phyloP scores from a whole-genome alignment of 129 eudicot species.

The Solidago caesia region DNA sequence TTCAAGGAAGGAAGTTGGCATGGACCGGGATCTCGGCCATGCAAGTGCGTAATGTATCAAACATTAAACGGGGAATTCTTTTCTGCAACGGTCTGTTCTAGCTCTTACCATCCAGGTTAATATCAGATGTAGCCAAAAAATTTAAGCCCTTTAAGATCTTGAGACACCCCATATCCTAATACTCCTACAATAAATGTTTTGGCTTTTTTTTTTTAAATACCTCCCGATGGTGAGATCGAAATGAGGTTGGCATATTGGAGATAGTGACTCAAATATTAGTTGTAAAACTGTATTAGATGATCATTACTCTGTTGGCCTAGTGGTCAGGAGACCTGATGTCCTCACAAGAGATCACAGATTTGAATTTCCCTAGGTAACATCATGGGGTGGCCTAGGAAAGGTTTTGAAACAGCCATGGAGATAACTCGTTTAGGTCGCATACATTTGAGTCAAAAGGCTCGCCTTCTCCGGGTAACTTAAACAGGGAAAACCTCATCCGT shows the following conservation, averaged over 20 bases:
- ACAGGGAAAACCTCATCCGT: not conserved
- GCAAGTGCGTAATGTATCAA: constrained; percentile 56
- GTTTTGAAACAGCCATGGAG: too few species aligned
- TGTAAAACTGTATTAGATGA: constrained; percentile 1
- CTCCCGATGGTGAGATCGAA: not conserved
- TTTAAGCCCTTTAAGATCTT: constrained; percentile 30
- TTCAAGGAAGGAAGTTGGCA: constrained; percentile 73
- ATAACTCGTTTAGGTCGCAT: too few species aligned
- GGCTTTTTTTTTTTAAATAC: too few species aligned
- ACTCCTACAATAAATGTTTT: too few species aligned
- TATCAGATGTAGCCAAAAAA: constrained; percentile 38
- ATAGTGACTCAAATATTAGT: not conserved
- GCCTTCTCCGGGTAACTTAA: too few species aligned
- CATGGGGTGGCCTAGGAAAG: too few species aligned
- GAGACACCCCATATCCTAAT: constrained; percentile 19
- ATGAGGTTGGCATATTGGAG: constrained; percentile 3
- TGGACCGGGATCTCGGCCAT: constrained; percentile 69
- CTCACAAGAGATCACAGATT: too few species aligned
- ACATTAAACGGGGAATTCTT: constrained; percentile 59
- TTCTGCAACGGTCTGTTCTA: constrained; percentile 98
- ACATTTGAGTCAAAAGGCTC: too few species aligned
- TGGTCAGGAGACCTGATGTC: too few species aligned
- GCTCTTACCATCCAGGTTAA: constrained; percentile 68
- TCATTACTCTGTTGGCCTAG: not conserved
- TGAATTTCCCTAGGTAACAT: too few species aligned